Conservation (phyloP, 257 asterid species). For the Nicotiana tomentosiformis region DNA sequence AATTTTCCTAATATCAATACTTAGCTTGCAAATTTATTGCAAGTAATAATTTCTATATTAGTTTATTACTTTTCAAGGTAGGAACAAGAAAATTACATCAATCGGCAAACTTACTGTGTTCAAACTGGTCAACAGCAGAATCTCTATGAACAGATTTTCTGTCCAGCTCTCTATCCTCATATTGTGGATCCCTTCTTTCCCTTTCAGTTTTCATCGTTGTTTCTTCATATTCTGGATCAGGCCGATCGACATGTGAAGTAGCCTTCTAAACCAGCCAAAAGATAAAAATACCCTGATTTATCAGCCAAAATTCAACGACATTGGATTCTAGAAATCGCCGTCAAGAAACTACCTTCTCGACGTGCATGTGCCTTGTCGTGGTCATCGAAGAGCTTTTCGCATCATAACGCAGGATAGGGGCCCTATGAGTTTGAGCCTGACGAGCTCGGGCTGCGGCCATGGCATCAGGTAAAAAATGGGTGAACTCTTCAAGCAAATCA, state of each 20-base stretch:
- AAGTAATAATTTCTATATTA: background rate
- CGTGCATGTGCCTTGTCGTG: slow-evolving; percentile 31
- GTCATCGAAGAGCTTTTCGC: slow-evolving; percentile 55
- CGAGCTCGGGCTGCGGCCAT: slow-evolving; percentile 46
- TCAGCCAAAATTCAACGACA: slow-evolving; percentile 10
- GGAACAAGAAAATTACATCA: background rate
- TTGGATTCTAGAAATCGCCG: slow-evolving; percentile 11
- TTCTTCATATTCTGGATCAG: slow-evolving; percentile 34
- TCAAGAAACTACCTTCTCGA: slow-evolving; percentile 55
- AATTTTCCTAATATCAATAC: background rate
- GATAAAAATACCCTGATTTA: slow-evolving; percentile 11
- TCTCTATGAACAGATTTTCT: slow-evolving; percentile 47
- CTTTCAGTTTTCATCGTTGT: slow-evolving; percentile 21
- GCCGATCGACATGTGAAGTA: slow-evolving; percentile 37
- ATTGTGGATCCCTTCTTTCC: slow-evolving; percentile 45
- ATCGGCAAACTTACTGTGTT: slow-evolving; percentile 44
- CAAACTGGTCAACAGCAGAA: slow-evolving; percentile 41
- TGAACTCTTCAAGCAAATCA: slow-evolving; percentile 91
- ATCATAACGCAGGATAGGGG: slow-evolving; percentile 38
- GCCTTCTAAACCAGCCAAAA: slow-evolving; percentile 44
- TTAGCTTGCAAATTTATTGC: background rate
- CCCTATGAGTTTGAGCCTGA: slow-evolving; percentile 42
- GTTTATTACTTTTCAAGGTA: background rate
- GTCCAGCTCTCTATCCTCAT: slow-evolving; percentile 34
- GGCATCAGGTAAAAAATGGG: slow-evolving; percentile 81